Conservation (phyloP, 2,329 filamentous ascomycete genomes). For the Bipolaris zeicola region DNA sequence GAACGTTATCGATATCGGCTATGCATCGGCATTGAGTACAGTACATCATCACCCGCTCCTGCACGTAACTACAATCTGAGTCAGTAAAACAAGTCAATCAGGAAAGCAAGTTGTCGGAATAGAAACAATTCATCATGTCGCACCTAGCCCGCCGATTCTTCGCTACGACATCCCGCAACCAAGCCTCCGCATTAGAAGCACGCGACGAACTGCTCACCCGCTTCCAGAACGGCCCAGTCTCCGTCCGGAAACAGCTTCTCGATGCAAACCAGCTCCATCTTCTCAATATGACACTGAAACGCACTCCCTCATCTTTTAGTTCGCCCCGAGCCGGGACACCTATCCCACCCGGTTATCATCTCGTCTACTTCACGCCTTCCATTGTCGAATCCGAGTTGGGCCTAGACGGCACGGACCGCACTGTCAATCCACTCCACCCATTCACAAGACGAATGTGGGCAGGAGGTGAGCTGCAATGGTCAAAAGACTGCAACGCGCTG, state of each 20-base stretch:
- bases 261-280: slow-evolving; percentile 45
- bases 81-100: neutral
- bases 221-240: slow-evolving; percentile 36
- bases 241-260: slow-evolving; percentile 37
- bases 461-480: slow-evolving; percentile 74
- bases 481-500: slow-evolving; percentile 24
- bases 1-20: slow-evolving; percentile 28
- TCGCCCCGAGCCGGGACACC: slow-evolving; percentile 35
- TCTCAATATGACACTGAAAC: slow-evolving; percentile 36
- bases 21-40: slow-evolving; percentile 12
- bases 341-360: slow-evolving; percentile 74
- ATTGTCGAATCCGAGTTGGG: slow-evolving; percentile 68
- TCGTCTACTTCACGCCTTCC: slow-evolving; percentile 85
- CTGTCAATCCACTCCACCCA: slow-evolving; percentile 73
- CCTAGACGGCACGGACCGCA: slow-evolving; percentile 81
- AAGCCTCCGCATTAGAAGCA: slow-evolving; percentile 37
- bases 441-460: slow-evolving; percentile 88
- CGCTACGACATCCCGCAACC: slow-evolving; percentile 17
- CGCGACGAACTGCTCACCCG: slow-evolving; percentile 40
- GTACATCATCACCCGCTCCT: neutral
- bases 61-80: neutral
- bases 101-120: too few relatives aligned
- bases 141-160: slow-evolving; percentile 28
- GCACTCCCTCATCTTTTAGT: slow-evolving; percentile 27
- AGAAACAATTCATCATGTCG: slow-evolving; percentile 14